Conservation (phyloP, 202 grass and related monocot species). For the Schoenoplectus tabernaemontani region DNA sequence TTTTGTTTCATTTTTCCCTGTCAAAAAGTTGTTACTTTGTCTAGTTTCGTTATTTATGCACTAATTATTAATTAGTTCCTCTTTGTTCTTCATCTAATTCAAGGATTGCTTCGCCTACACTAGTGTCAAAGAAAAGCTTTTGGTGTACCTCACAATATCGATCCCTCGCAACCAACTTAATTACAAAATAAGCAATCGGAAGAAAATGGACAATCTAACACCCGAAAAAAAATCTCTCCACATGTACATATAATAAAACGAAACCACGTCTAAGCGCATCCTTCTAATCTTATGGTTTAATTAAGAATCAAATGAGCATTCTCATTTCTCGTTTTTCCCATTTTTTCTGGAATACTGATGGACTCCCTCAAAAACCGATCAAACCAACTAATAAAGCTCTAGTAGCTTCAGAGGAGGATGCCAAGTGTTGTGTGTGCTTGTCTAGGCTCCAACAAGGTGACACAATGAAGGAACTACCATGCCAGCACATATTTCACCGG, state of each 20-base stretch:
- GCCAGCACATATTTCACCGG: slow-evolving; percentile 55
- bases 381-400: not conserved
- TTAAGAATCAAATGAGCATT: slow-evolving; percentile 23
- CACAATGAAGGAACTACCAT: slow-evolving; percentile 35
- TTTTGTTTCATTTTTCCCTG: not conserved
- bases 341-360: slow-evolving; percentile 37
- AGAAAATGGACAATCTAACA: slow-evolving; percentile 27
- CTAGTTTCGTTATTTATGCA: not conserved
- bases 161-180: slow-evolving; percentile 23
- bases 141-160: slow-evolving; percentile 45
- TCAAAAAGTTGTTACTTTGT: not conserved
- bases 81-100: not conserved
- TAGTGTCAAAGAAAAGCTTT: slow-evolving; percentile 28
- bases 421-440: slow-evolving; percentile 57
- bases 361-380: not conserved
- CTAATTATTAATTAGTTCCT: not conserved
- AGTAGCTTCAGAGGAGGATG: not conserved
- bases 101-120: slow-evolving; percentile 29
- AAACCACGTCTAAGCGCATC: not conserved
- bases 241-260: not conserved
- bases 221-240: not conserved
- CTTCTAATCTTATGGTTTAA: not conserved
- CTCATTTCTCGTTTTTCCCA: slow-evolving; percentile 44
- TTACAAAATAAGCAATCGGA: slow-evolving; percentile 32
- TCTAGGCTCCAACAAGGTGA: slow-evolving; percentile 36